Conservation (phyloP, 495 filamentous ascomycete species). For the Neurospora sp. region DNA sequence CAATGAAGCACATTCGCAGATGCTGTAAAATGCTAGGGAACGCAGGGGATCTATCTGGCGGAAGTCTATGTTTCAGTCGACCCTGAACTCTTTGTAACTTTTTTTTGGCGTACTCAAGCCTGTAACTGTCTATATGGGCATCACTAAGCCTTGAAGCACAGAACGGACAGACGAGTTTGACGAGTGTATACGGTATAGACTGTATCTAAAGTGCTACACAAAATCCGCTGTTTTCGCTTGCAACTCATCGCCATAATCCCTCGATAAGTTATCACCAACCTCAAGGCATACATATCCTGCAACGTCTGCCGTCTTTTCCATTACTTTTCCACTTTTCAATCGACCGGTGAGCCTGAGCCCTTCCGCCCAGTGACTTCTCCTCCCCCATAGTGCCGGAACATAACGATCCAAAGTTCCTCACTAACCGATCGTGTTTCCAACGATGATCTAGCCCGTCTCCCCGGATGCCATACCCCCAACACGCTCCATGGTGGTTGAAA, state of each 20-base stretch:
- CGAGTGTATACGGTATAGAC: neutral
- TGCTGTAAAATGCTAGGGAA: neutral
- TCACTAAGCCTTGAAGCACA: neutral
- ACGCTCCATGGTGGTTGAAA: neutral
- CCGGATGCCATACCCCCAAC: neutral
- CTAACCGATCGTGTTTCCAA: neutral
- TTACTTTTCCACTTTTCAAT: neutral
- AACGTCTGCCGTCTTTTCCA: neutral
- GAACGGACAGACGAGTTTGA: neutral
- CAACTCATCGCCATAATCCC: neutral
- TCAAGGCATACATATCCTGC: neutral
- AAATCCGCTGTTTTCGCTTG: neutral
- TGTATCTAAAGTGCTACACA: neutral
- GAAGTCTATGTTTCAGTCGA: neutral
- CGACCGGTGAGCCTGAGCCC: neutral
- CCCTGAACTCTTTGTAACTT: neutral
- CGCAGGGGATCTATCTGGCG: too few species aligned
- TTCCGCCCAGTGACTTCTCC: neutral
- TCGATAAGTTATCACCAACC: neutral
- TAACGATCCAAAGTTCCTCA: neutral
- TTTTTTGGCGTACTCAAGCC: neutral
- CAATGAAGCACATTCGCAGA: neutral
- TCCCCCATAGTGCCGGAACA: neutral
- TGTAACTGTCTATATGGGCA: neutral
- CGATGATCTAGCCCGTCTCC: neutral